Evolutionary conservation across 2,329 filamentous ascomycete genomes (phyloP), one percentile per base, ranked within the genome.

Genomic region (Ophiostoma ulmi): DNA sequence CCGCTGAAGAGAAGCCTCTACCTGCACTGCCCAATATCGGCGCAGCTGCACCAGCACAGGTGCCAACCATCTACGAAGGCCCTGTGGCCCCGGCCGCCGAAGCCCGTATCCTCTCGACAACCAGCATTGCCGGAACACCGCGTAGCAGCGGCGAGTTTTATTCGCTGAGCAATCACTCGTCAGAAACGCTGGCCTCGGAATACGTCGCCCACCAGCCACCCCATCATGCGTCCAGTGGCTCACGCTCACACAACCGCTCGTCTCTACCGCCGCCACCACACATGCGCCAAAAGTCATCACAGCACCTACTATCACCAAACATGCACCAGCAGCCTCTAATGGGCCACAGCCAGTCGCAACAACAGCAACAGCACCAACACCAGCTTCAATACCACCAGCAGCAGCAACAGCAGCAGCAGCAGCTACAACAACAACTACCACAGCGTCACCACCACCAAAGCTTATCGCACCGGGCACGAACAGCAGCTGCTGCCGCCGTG

Each of bases 101-200:
- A 22, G 86, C 90, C 5, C 84, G 90, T 68, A 88, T 97, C 69
- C 83, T 97, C 69, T 92, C 93, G 3, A 90, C 91, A 41, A 90
- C 90, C 20, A 96, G 92, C 75, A 83, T 91, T 74, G 88, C 87
- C 70, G 90, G 87, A 5, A 98, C 94, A 38, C 93, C 93, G 35
- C 86, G 95, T 75, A 97, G 92, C 74, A 99, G 95, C 78, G 91
- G 91, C 70, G 95, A 99, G 77, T 96, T 98, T 76, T 98, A 97
- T 79, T 94, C 94, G 0, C 82, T 94, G 78, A 97, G 94, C 81
- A 97, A 98, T 78, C 91, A 97, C 77, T 98, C 95, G 7, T 92
- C 91, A 20, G 95, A 99, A 79, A 99, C 95, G 3, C 79, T 98
- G 67, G 90, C 90, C 13, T 99, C 95, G 0, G 95, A 98, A 79